Base-by-base conservation (phyloP, 257 asterid species). In the Ophiorrhiza pumila region DNA sequence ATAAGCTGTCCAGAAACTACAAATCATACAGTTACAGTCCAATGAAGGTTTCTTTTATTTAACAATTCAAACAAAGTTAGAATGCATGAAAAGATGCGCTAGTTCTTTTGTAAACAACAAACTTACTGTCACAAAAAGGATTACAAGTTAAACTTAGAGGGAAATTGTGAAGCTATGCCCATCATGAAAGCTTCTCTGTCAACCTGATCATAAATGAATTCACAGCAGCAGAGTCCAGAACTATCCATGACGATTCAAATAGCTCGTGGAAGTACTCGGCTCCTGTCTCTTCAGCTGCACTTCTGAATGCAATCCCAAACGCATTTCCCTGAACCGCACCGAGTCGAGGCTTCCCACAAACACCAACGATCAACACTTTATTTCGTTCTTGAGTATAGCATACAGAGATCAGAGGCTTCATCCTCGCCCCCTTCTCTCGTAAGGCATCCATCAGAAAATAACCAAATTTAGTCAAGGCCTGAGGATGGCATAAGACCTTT, bases 281-380 rank as follows among this genome's bases (percentile, higher is more conserved):
- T 68, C 96, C 96, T 0, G 97, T 95, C 78, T 90, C 96, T 78
- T 88, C 98, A 41, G 99, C 98, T 27, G 97, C 91, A 65, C 87
- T 83, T 81, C 96, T 84, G 79, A 95, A 95, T 59, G 99, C 98
- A 62, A 90, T 74, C 49, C 99, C 99, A 43, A 95, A 95, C 14
- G 92, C 98, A 64, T 90, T 95, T 15, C 99, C 97, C 80, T 95
- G 90, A 68, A 91, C 90, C 15, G 98, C 99, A 22, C 98, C 99
- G 23, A 95, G 88, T 50, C 96, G 78, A 0, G 97, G 99, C 84
- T 92, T 95, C 69, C 99, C 97, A 76, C 98, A 90, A n/a, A 95
- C 72, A 22, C 96, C 99, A 22, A 90, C 97, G 13, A 92, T 90
- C 82, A 95, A 74, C 25, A 89, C 97, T 77, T 82, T 85, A 73